phyloP scores from a whole-genome alignment of 768 basidiomycete genomes.

The Nevesoporus exiguus region DNA sequence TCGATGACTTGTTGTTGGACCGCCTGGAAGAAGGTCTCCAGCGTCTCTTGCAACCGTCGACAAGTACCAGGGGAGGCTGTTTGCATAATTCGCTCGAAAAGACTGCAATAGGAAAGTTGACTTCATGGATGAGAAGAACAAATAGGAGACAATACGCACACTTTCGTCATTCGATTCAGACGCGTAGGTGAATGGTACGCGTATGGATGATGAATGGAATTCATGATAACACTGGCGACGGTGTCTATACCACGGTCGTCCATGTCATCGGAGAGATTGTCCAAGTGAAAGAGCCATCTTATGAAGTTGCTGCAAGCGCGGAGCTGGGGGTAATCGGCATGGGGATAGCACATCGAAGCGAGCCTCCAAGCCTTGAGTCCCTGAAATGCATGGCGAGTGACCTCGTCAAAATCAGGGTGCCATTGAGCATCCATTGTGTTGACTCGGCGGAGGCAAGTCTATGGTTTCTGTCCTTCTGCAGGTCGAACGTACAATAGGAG shows the following conservation, averaged over 20 bases:
- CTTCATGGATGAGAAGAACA: neutral
- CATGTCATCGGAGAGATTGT: slow-evolving; percentile 81
- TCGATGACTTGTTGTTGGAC: slow-evolving; percentile 37
- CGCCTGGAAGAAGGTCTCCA: slow-evolving; percentile 79
- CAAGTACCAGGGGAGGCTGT: slow-evolving; percentile 64
- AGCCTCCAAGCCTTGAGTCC: slow-evolving; percentile 71
- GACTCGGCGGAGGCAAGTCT: slow-evolving; percentile 47
- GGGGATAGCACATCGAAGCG: slow-evolving; percentile 45
- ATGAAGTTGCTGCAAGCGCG: slow-evolving; percentile 75
- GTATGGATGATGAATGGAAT: slow-evolving; percentile 66
- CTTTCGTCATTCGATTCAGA: slow-evolving; percentile 67
- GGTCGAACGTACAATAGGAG: slow-evolving; percentile 63
- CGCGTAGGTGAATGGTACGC: slow-evolving; percentile 49
- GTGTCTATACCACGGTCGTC: slow-evolving; percentile 54
- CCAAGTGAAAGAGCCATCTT: slow-evolving; percentile 74
- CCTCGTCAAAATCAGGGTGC: slow-evolving; percentile 40
- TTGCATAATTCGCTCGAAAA: slow-evolving; percentile 61
- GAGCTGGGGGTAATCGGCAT: slow-evolving; percentile 56
- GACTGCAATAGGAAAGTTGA: slow-evolving; percentile 51
- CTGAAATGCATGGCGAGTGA: slow-evolving; percentile 50
- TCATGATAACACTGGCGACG: slow-evolving; percentile 64
- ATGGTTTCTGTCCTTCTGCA: slow-evolving; percentile 53
- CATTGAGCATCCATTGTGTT: neutral
- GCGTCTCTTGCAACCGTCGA: slow-evolving; percentile 73
- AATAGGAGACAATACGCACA: slow-evolving; percentile 44